Base-by-base conservation (phyloP, 2,329 filamentous ascomycete genomes). In the Fusarium redolens region DNA sequence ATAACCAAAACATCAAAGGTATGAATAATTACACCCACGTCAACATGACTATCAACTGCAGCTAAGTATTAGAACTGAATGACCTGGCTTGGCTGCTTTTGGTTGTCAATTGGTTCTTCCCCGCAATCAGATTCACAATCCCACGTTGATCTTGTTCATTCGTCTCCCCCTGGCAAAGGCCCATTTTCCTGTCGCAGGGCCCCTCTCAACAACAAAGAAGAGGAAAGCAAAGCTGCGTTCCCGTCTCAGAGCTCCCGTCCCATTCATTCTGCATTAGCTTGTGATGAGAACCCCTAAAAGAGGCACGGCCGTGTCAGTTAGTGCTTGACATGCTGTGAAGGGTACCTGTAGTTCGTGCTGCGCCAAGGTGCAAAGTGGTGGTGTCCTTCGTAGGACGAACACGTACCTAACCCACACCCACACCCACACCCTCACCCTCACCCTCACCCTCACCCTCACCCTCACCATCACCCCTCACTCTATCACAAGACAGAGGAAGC, bases 261-360 rank as follows among this genome's bases (percentile, higher is more conserved):
- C 33, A 66, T 62, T 31, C 25, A 25, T 30, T 68, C 31, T 54
- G 69, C 65, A 66, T 66, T 70, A 70, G 69, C 47, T 47, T 50
- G 54, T 65, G 48, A 65, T 25, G 33, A 28, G 44, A 31, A n/a
- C 37, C 50, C 58, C 25, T 50, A 20, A 43, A 45, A 65, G 35
- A 45, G 33, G 37, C 47, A 35, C 22, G 20, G 18, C 3, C 54
- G 33, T 44, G n/a, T 25, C 33, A 54, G 33, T 44, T 28, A 35
- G 30, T 37, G 15, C 25, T 61, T 43, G 30, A 51, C 33, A 55
- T 25, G 30, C 50, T 45, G 18, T 38, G 18, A 45, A 47, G 35
- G 55, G 44, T 69, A 61, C 45, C 37, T 45, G 22, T 30, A 60
- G 54, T 43, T 54, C 43, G 31, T 48, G 33, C 55, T 56, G 43